These are phyloP conservation scores for Peltaster fructicola DNA, from an alignment of 2,329 filamentous ascomycete genomes.

Conservation along the genomic window DNA sequence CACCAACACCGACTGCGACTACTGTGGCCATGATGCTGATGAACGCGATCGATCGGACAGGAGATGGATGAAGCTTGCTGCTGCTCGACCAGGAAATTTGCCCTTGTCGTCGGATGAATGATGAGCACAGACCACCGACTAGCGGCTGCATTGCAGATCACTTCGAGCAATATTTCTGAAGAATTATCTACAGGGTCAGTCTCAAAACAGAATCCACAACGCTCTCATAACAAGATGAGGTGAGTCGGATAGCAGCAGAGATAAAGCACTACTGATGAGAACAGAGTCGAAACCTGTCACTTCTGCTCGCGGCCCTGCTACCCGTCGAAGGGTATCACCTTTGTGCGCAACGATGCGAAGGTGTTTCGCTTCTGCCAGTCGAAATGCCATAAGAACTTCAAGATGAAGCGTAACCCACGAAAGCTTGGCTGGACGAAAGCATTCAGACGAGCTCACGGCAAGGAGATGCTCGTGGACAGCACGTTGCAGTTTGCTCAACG, in stretches of 20 bases:
- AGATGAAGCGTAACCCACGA: conserved; percentile 95
- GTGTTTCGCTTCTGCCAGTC: conserved; percentile 50
- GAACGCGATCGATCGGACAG: too few relatives aligned
- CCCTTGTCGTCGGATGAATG: too few relatives aligned
- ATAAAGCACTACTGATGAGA: too few relatives aligned
- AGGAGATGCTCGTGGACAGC: conserved; percentile 76
- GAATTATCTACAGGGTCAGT: too few relatives aligned
- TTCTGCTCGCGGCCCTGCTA: conserved; percentile 54
- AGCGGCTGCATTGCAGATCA: too few relatives aligned
- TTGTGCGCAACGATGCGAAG: conserved; percentile 48
- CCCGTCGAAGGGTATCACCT: conserved; percentile 47
- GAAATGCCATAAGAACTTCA: conserved; percentile 60
- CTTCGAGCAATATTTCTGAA: too few relatives aligned
- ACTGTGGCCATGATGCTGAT: conserved; percentile 41
- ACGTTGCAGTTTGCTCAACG: conserved; percentile 83
- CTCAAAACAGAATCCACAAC: too few relatives aligned
- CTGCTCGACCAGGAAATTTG: too few relatives aligned
- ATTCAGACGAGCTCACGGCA: conserved; percentile 69
- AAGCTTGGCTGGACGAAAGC: conserved; percentile 96
- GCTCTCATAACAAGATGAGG: too few relatives aligned
- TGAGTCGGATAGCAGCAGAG: too few relatives aligned
- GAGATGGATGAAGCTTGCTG: too few relatives aligned
- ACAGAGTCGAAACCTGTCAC: conserved; percentile 49
- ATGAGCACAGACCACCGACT: too few relatives aligned
- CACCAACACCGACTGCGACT: conserved; percentile 40